Evolutionary conservation across 1,139 yeast genomes (phyloP).

Genomic region (Geotrichum histeridarum): DNA sequence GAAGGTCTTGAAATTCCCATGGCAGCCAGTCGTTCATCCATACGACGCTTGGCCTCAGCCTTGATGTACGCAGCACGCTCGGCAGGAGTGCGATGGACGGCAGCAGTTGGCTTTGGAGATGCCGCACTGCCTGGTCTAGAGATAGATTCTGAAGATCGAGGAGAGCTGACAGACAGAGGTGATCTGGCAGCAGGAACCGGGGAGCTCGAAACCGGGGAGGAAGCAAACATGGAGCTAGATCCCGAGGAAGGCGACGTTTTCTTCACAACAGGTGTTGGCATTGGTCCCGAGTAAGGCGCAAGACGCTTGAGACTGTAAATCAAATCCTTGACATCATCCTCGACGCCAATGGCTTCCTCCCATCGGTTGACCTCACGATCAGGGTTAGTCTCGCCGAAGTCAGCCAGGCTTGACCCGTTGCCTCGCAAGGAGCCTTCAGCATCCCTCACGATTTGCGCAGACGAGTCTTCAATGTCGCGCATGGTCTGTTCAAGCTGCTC

Average conservation of each 20-base stretch:
- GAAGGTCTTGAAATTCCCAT: slow-evolving; percentile 56
- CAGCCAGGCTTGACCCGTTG: slow-evolving; percentile 18
- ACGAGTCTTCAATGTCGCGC: slow-evolving; percentile 67
- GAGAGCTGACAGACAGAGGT: slow-evolving; percentile 5
- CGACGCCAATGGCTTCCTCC: slow-evolving; percentile 81
- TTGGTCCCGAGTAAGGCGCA: slow-evolving; percentile 15
- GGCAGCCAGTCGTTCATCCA: slow-evolving; percentile 84
- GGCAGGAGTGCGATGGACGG: slow-evolving; percentile 42
- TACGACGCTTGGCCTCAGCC: slow-evolving; percentile 85
- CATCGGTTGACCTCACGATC: slow-evolving; percentile 65
- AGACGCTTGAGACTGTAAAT: slow-evolving; percentile 48
- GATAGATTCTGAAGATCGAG: slow-evolving; percentile 7
- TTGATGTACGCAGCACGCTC: slow-evolving; percentile 76
- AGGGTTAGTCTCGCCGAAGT: slow-evolving; percentile 35
- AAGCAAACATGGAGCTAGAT: not conserved
- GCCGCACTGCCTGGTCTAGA: slow-evolving; percentile 14
- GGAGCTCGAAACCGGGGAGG: slow-evolving; percentile 4
- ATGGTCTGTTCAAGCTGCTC: slow-evolving; percentile 48
- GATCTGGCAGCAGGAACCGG: slow-evolving; percentile 4
- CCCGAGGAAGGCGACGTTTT: slow-evolving; percentile 15
- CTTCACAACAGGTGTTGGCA: slow-evolving; percentile 14
- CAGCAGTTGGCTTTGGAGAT: slow-evolving; percentile 22
- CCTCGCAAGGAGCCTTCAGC: slow-evolving; percentile 41
- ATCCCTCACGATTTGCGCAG: slow-evolving; percentile 64
- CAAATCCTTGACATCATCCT: slow-evolving; percentile 59